Evolutionary conservation across 805 yeast genomes (phyloP), one percentile per base, ranked within the genome.

Genomic region (Hanseniaspora valbyensis): DNA sequence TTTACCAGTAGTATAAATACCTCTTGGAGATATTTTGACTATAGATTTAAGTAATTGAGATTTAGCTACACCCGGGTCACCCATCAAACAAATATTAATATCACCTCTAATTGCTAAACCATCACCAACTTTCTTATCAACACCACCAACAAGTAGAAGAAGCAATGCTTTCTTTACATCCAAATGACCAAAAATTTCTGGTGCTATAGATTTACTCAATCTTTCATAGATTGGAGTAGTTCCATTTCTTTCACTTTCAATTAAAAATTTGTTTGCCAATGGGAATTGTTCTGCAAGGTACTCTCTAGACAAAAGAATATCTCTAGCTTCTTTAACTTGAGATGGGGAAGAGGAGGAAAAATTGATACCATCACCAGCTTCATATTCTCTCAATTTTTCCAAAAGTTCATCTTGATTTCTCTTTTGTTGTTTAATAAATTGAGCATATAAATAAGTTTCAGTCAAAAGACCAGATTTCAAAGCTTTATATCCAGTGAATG

Each of bases 31-130:
- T 50, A 92, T 83, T 59, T 89, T 87, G 53, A 87, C 75, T 56
- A 92, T 86, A 30, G 94, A 83, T 64, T 92, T 92, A 56, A 92
- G 72, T 61, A 92, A 71, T 73, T 92, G 98, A 2, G 97, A 92
- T 68, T 92, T 92, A 61, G 98, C 98, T 50, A 92, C 98, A 73
- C 98, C 98, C 38, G 98, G 98, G 63, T 92, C 98, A 59, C 98
- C 98, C 96, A 92, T 90, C 48, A 92, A 73, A 69, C 96, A 83
- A 50, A 92, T 77, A 62, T 92, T 92, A 58, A 92, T 85, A 64
- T 92, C 98, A 60, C 98, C 98, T 71, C 99, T 81, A 60, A 92
- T 92, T 61, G 83, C 80, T 86, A 92, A 80, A 57, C 99, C 99
- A 68, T 92, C 98, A 41, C 95, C 95, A 58, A 90, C 79, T 60